Conservation (phyloP, 2,329 filamentous ascomycete species). For the Dichotomopilus funicola region DNA sequence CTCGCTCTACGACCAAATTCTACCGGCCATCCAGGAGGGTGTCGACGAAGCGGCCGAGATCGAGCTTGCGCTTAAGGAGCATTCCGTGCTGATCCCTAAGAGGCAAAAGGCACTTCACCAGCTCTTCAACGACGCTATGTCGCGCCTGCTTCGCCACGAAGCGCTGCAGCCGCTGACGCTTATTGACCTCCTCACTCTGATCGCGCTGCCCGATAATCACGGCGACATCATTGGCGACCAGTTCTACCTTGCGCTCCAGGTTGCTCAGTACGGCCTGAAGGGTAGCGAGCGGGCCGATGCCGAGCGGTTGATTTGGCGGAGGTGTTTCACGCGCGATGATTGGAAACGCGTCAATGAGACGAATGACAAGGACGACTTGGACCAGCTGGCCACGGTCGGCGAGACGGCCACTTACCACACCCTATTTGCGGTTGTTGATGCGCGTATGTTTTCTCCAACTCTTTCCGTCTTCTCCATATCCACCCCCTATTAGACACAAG, state of each 20-base stretch:
- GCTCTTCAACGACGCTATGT: conserved; percentile 65
- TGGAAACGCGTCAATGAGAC: conserved; percentile 78
- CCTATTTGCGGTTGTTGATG: conserved; percentile 55
- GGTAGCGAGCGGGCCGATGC: conserved; percentile 53
- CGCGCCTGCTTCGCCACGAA: conserved; percentile 63
- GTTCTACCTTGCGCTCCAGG: conserved; percentile 68
- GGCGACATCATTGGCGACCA: conserved; percentile 54
- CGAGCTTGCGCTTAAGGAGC: conserved; percentile 67
- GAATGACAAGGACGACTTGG: conserved; percentile 62
- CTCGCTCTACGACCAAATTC: conserved; percentile 63
- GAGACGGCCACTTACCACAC: conserved; percentile 64
- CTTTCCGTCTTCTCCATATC: not conserved
- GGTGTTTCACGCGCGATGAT: conserved; percentile 75
- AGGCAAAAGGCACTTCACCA: conserved; percentile 60
- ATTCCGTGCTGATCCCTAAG: conserved; percentile 48
- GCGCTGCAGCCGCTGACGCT: conserved; percentile 59
- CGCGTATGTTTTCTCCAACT: conserved; percentile 45
- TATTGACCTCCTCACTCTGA: conserved; percentile 75
- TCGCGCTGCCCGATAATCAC: conserved; percentile 42
- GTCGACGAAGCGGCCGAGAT: conserved; percentile 75
- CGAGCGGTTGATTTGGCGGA: conserved; percentile 70
- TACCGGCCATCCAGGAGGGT: conserved; percentile 59
- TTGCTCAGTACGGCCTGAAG: conserved; percentile 48
- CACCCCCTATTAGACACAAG: not conserved
- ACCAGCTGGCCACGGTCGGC: conserved; percentile 56